These are phyloP conservation scores for Quercus glauca DNA, from an alignment of 306 rosid species.

Conservation along the genomic window DNA sequence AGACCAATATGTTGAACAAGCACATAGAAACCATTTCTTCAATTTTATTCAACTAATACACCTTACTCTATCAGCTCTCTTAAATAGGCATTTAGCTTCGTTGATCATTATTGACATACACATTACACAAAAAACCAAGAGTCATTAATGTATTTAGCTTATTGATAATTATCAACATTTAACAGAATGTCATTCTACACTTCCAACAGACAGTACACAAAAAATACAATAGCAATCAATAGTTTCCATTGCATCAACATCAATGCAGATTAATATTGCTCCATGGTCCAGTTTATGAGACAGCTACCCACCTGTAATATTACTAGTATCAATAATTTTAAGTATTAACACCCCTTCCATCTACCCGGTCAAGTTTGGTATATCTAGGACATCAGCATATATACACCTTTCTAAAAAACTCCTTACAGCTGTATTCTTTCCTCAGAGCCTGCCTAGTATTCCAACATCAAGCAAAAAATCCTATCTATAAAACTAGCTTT, in stretches of 20 bases:
- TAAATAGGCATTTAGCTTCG: neutral
- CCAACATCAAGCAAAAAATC: neutral
- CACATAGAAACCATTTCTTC: neutral
- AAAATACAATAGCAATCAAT: neutral
- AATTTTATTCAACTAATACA: neutral
- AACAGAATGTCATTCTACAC: too few relatives aligned
- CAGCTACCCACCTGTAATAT: neutral
- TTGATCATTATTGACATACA: neutral
- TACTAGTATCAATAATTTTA: neutral
- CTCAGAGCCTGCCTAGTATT: neutral
- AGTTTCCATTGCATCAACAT: neutral
- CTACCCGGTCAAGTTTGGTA: neutral
- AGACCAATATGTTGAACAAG: neutral
- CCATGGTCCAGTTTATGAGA: neutral
- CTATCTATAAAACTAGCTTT: neutral
- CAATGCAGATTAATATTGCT: neutral
- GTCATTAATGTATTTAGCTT: neutral
- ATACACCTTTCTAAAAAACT: neutral
- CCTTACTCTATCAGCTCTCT: neutral
- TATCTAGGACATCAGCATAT: neutral
- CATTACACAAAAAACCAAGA: neutral
- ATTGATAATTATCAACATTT: too few relatives aligned
- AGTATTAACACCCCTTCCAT: neutral
- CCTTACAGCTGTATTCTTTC: neutral
- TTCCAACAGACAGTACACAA: neutral